These are phyloP conservation scores for Trametes cingulata DNA, from an alignment of 768 basidiomycete genomes.

Conservation along the genomic window DNA sequence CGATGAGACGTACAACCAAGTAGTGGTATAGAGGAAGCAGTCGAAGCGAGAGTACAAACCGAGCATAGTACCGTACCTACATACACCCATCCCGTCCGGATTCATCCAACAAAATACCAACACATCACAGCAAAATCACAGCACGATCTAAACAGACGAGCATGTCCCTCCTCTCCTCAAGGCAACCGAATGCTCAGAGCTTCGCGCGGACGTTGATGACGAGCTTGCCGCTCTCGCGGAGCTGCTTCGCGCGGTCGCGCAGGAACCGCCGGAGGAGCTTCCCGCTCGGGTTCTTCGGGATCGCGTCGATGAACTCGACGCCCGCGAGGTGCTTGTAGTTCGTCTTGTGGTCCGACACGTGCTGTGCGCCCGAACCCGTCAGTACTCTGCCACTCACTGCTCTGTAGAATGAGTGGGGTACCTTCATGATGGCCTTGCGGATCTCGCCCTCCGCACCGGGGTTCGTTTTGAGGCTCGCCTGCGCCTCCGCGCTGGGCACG, in stretches of 20 bases:
- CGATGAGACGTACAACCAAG: too few species aligned
- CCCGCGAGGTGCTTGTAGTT: slow-evolving; percentile 41
- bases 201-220: slow-evolving; percentile 11
- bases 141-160: not conserved
- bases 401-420: too few species aligned
- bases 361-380: slow-evolving; percentile 17
- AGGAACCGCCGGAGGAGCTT: slow-evolving; percentile 34
- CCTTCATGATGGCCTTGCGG: slow-evolving; percentile 57
- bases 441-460: slow-evolving; percentile 38
- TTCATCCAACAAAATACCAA: too few species aligned
- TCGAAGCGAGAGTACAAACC: too few species aligned
- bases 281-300: slow-evolving; percentile 37
- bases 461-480: slow-evolving; percentile 36
- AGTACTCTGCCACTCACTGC: too few species aligned
- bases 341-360: slow-evolving; percentile 35
- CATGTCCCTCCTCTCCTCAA: too few species aligned
- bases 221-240: slow-evolving; percentile 25
- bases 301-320: slow-evolving; percentile 40
- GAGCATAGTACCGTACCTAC: too few species aligned
- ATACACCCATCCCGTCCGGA: too few species aligned
- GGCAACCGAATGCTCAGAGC: not conserved
- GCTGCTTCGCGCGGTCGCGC: slow-evolving; percentile 30
- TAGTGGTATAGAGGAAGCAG: too few species aligned
- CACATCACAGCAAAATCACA: too few species aligned
- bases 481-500: slow-evolving; percentile 46